Conservation (phyloP, 169 alveolate genomes). For the Plasmodium inui region DNA sequence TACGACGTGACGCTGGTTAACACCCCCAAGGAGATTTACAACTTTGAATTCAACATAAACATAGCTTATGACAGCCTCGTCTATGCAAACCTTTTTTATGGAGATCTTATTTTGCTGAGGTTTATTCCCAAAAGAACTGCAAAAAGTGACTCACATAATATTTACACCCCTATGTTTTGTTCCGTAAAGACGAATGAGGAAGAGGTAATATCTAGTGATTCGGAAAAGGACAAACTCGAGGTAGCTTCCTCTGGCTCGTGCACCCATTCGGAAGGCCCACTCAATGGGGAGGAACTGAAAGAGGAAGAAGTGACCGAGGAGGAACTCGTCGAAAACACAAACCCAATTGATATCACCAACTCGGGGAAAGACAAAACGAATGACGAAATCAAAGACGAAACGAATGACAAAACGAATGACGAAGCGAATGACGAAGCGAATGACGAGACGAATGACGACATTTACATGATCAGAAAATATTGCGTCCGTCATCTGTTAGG, state of each 20-base stretch:
- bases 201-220: not conserved
- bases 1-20: slow-evolving; percentile 15
- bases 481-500: slow-evolving; percentile 74
- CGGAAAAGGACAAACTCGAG: slow-evolving; percentile 10
- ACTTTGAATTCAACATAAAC: slow-evolving; percentile 11
- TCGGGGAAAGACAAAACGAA: not conserved
- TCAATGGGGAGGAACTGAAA: not conserved
- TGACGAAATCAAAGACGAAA: not conserved
- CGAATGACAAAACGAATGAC: not conserved
- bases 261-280: not conserved
- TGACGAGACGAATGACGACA: slow-evolving; percentile 34
- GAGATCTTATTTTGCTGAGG: slow-evolving; percentile 46
- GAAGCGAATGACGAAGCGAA: not conserved
- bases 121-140: slow-evolving; percentile 62
- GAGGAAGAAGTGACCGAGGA: not conserved
- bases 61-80: slow-evolving; percentile 23
- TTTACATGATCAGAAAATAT: slow-evolving; percentile 71
- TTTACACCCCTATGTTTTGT: slow-evolving; percentile 1
- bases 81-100: slow-evolving; percentile 35
- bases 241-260: not conserved
- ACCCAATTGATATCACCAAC: not conserved
- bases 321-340: not conserved
- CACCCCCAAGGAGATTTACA: slow-evolving; percentile 24
- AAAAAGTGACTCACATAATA: slow-evolving; percentile 13
- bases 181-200: slow-evolving; percentile 4